Conservation (phyloP, 352 stramenopile genomes). For the Peronospora farinosa region DNA sequence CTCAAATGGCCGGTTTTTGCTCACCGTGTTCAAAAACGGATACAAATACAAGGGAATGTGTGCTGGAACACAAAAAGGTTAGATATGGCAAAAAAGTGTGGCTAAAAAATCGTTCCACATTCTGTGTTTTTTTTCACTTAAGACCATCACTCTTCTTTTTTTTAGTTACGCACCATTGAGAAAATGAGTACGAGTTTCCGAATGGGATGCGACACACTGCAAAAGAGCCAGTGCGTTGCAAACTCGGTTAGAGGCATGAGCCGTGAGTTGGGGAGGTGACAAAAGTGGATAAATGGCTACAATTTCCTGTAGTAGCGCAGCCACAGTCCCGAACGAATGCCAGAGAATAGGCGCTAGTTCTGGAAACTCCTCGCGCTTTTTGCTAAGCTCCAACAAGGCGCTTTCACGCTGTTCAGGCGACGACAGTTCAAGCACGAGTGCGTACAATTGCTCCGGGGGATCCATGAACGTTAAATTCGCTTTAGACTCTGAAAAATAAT, state of each 20-base stretch:
- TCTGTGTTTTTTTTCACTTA: not conserved
- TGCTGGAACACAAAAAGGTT: constrained; percentile 33
- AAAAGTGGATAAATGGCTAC: constrained; percentile 97
- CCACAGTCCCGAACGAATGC: constrained; percentile 96
- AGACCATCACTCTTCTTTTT: constrained; percentile 5
- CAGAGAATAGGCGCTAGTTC: constrained; percentile 97
- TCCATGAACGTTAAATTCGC: constrained; percentile 27
- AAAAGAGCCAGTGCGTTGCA: constrained; percentile 98
- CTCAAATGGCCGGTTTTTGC: constrained; percentile 97
- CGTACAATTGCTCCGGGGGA: constrained; percentile 71
- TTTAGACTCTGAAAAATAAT: not conserved
- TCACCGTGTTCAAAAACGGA: constrained; percentile 98
- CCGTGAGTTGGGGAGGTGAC: constrained; percentile 94
- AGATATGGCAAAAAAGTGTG: not conserved
- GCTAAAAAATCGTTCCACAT: too few species aligned
- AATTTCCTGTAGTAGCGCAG: constrained; percentile 97
- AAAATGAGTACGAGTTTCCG: constrained; percentile 94
- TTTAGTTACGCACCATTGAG: constrained; percentile 69
- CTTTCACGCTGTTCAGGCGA: constrained; percentile 92
- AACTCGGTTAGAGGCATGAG: constrained; percentile 95
- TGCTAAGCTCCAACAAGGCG: constrained; percentile 96
- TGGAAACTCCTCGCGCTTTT: constrained; percentile 96
- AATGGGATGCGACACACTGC: constrained; percentile 97
- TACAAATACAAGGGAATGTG: constrained; percentile 98
- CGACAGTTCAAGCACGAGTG: constrained; percentile 91